Conservation (phyloP, 305 asterid genomes). For the Plantago lanceolata region DNA sequence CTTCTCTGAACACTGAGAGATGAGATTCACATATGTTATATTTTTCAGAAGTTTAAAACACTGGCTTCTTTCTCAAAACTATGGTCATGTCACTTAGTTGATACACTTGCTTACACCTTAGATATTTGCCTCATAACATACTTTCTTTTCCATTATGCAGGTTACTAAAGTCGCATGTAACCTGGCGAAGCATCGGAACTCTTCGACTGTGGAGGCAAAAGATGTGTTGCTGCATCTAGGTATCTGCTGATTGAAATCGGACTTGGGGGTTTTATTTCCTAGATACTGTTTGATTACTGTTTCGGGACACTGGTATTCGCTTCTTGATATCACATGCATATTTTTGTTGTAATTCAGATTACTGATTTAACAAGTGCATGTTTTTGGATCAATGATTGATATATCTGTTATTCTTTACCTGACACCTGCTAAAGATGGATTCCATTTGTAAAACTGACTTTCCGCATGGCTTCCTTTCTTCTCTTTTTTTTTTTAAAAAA, state of each 20-base stretch:
- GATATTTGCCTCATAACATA: constrained; percentile 10
- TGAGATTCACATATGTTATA: no score
- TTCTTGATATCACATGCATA: not conserved
- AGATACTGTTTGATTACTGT: no score
- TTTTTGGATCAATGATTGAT: no score
- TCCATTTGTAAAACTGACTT: not conserved
- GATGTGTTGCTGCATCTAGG: constrained; percentile 92
- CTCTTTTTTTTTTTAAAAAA: no score
- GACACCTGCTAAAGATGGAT: not conserved
- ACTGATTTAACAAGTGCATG: no score
- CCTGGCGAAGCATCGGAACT: constrained; percentile 93
- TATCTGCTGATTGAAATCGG: constrained; percentile 37
- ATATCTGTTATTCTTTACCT: no score
- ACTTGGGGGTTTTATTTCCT: constrained; percentile 10
- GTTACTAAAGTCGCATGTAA: constrained; percentile 77
- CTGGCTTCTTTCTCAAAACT: no score
- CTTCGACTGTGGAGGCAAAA: constrained; percentile 85
- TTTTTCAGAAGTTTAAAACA: no score
- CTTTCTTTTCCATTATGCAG: constrained; percentile 33
- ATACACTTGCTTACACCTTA: constrained; percentile 17
- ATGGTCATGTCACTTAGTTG: not conserved
- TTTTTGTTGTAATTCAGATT: no score
- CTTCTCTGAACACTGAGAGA: no score
- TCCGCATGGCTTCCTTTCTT: not conserved
- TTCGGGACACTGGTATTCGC: not conserved